Base-by-base conservation (phyloP, 176 grass and related monocot genomes). In the Juncus inflexus region DNA sequence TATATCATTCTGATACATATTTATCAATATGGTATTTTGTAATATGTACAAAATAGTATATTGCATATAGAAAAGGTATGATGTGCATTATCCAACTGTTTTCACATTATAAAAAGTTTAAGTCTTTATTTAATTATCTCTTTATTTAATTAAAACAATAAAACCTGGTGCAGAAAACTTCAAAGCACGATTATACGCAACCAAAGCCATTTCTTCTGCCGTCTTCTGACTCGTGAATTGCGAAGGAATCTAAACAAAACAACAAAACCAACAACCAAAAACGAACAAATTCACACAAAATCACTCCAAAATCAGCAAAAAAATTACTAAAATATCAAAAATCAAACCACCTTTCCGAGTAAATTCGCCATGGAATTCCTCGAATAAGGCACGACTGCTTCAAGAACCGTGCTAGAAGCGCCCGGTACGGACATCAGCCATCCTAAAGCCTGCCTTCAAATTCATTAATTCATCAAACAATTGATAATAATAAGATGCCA, bases 161-260 rank as follows among this genome's bases (percentile, higher is more conserved):
- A n/a, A n/a, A 97, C 87, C 87, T 91, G 92, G 72, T 69, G 50
- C 74, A 77, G 92, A 97, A 79, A 97, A 77, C 80, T 87, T 97
- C 15, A 97, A 53, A 12, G 87, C 92, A 42, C 92, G 92, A 50
- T 84, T 91, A 69, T 84, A 97, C 43, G 92, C 87, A 0, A 61
- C 71, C 51, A 91, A 56, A 3, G 92, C 87, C 85, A 97, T 89
- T 71, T 97, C 87, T 77, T 97, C 85, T 49, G 87, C 79, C 2
- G 87, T 72, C 35, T 84, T 80, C 58, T 82, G 83, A 80, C 92
- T 91, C 4, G 79, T 81, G 59, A 89, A 97, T 63, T 97, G 92
- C 68, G 67, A 10, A 3, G 92, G 92, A 67, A 84, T 82, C 92
- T 97, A 73, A 28, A 7, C 58, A 50, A 80, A 60, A 19, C 61